These are phyloP conservation scores for Solanum etuberosum DNA, from an alignment of 257 asterid species.

Conservation along the genomic window DNA sequence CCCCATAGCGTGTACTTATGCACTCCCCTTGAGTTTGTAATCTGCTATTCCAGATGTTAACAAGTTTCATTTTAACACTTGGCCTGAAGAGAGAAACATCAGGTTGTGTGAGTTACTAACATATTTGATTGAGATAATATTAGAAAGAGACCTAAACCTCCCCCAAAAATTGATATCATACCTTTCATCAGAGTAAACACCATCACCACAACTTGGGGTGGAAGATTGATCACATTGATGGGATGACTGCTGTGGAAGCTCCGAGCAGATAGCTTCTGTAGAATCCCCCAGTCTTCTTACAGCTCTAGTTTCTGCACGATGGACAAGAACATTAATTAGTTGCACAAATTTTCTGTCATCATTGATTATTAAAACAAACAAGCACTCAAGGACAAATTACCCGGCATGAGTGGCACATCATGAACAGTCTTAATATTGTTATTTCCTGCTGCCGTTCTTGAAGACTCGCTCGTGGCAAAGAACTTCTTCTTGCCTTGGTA, in stretches of 20 bases:
- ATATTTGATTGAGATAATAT: neutral
- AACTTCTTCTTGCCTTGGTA: conserved; percentile 48
- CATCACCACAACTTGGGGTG: conserved; percentile 14
- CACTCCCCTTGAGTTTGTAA: conserved; percentile 16
- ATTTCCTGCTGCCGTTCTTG: conserved; percentile 24
- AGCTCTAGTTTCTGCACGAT: conserved; percentile 30
- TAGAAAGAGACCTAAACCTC: neutral
- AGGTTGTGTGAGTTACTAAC: neutral
- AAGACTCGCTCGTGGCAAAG: conserved; percentile 29
- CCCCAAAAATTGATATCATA: neutral
- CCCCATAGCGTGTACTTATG: neutral
- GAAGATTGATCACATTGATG: conserved; percentile 17
- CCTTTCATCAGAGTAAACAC: conserved; percentile 26
- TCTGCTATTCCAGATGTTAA: conserved; percentile 15
- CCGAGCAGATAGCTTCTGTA: conserved; percentile 19
- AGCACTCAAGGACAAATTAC: conserved; percentile 12
- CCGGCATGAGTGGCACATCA: conserved; percentile 11
- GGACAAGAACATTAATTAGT: neutral
- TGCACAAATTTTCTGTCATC: neutral
- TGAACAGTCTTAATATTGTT: neutral
- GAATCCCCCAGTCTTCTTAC: conserved; percentile 12
- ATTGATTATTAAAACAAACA: neutral
- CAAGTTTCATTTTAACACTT: conserved; percentile 15
- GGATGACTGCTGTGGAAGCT: conserved; percentile 16
- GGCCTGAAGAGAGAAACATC: conserved; percentile 27